Evolutionary conservation across 78 protist genomes (phyloP), one percentile per base, ranked within the genome.

Genomic region (Protostelium mycophagum): DNA sequence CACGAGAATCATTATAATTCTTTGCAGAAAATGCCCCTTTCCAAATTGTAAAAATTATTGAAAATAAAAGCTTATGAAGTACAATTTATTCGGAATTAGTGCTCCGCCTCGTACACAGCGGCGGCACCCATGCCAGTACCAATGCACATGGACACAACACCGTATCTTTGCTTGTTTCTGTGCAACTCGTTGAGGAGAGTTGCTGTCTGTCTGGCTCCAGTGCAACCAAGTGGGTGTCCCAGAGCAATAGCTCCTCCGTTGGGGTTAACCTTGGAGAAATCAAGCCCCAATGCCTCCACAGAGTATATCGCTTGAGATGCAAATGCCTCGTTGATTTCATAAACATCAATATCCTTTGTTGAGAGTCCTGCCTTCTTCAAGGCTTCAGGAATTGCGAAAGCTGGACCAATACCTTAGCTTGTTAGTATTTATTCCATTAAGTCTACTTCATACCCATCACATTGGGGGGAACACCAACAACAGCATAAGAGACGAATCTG

Each of bases 141-240:
- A 38, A 93, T 93, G 86, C 95, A 93, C 95, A 93, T 93, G 28
- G 93, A 87, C 34, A 90, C 90, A 34, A 93, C 91, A 87, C 93
- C 95, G 36, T 84, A 93, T 10, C 85, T 1, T 36, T 83, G 89
- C 38, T 90, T 87, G 28, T 37, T 28, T 84, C 93, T 90, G 1
- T 90, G 63, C 31, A 95, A 38, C 83, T 95, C 90, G 36, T 91
- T 38, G 87, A 85, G 63, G 9, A 92, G 37, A 28, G 92, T 91
- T n/a, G 94, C 86, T 9, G 90, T 87, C 63, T 85, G 84, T 10
- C 96, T 63, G 1, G 94, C 96, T 85, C 97, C 97, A n/a, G 96
- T 94, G 86, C 93, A 91, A 29, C 99, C 99, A n/a, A 99, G 85
- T 34, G 99, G 99, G 84, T 99, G 99, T 9, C 99, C 99, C 28